phyloP scores from a whole-genome alignment of 148 eudicot genomes.

The Heliamphora exappendiculata region DNA sequence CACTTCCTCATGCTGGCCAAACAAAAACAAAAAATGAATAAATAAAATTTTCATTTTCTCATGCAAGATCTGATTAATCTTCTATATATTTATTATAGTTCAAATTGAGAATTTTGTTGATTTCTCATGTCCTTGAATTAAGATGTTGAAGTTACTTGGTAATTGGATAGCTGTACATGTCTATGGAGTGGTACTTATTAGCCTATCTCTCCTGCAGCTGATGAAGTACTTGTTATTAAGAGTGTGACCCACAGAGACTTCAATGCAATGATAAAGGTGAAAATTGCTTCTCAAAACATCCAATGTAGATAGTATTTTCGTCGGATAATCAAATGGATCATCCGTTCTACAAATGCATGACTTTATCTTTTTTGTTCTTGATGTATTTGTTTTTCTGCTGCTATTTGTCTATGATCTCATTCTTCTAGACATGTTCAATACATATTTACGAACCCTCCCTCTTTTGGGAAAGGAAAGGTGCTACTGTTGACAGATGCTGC shows the following conservation, averaged over 20 bases:
- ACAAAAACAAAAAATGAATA: not conserved
- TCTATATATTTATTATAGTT: not conserved
- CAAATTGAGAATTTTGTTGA: not conserved
- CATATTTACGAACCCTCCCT: not conserved
- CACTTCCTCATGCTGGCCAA: not conserved
- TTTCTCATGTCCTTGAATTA: not conserved
- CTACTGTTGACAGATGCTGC: not conserved
- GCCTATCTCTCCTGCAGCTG: conserved; percentile 48
- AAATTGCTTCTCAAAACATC: conserved; percentile 7
- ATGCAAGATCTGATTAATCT: not conserved
- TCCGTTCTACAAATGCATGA: not conserved
- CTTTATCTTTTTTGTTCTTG: not conserved
- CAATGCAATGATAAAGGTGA: conserved; percentile 91
- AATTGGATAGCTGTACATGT: not conserved
- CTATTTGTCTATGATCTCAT: not conserved
- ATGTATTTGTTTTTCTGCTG: not conserved
- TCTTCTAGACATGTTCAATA: not conserved
- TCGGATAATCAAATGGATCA: not conserved
- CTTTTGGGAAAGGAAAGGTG: not conserved
- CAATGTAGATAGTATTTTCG: not conserved
- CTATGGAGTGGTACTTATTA: not conserved
- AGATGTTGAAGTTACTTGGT: conserved; percentile 5
- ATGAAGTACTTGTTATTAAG: conserved; percentile 89
- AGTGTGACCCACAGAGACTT: conserved; percentile 91
- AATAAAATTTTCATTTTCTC: not conserved